Conservation (phyloP, 2,329 filamentous ascomycete genomes). For the Fusarium nurragi region DNA sequence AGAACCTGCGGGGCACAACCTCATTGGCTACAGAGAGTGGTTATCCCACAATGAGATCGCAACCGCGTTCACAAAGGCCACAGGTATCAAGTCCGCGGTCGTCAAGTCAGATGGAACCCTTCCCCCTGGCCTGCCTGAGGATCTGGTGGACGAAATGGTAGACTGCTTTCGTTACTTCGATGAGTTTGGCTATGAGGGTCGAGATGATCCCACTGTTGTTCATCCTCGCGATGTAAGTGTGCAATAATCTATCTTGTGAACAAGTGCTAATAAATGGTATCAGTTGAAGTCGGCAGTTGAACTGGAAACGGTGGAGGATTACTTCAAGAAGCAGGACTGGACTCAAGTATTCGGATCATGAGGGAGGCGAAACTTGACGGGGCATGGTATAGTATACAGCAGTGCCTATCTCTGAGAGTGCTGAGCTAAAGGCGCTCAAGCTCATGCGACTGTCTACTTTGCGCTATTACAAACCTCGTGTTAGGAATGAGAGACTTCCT, state of each 20-base stretch:
- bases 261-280: neutral
- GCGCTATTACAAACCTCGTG: neutral
- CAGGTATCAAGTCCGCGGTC: slow-evolving; percentile 7
- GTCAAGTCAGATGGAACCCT: neutral
- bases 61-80: slow-evolving; percentile 28
- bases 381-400: neutral
- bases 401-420: neutral
- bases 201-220: slow-evolving; percentile 22
- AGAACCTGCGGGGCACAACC: slow-evolving; percentile 31
- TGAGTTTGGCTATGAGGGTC: slow-evolving; percentile 29
- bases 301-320: slow-evolving; percentile 9
- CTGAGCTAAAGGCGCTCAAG: neutral
- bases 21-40: slow-evolving; percentile 41
- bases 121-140: neutral
- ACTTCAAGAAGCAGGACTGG: slow-evolving; percentile 31
- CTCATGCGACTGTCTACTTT: neutral
- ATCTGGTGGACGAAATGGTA: slow-evolving; percentile 8
- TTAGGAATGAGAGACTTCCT: neutral
- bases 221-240: slow-evolving; percentile 23
- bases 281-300: slow-evolving; percentile 10
- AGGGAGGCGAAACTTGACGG: neutral
- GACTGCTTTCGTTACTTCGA: slow-evolving; percentile 25
- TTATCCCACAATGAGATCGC: slow-evolving; percentile 31
- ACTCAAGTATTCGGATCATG: slow-evolving; percentile 7
- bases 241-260: fast-evolving